Evolutionary conservation across 768 basidiomycete genomes (phyloP).

Genomic region (Lanmaoa pseudosensibilis): DNA sequence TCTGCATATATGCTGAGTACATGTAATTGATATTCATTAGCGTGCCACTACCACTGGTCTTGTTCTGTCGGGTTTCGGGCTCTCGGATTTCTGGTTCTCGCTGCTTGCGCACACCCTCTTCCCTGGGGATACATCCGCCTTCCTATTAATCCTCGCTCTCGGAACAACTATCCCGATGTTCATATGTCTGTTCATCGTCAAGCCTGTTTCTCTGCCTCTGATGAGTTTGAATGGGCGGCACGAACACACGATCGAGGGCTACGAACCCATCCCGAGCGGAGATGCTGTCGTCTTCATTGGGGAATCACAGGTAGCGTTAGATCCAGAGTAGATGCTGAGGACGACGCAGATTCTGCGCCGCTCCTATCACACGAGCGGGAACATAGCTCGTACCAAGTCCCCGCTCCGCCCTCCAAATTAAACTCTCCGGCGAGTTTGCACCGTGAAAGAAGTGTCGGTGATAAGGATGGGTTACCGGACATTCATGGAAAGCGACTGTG

Average conservation of each 20-base stretch:
- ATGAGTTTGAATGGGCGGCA: slow-evolving; percentile 29
- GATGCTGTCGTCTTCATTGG: slow-evolving; percentile 25
- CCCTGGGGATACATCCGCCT: slow-evolving; percentile 75
- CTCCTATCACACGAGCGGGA: slow-evolving; percentile 23
- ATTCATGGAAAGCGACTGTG: slow-evolving; percentile 55
- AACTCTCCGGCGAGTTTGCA: slow-evolving; percentile 15
- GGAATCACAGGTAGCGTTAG: slow-evolving; percentile 17
- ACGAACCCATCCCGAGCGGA: slow-evolving; percentile 18
- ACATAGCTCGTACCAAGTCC: slow-evolving; percentile 23
- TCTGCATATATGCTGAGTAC: background rate
- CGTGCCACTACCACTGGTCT: slow-evolving; percentile 77
- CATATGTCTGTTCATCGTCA: slow-evolving; percentile 71
- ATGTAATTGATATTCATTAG: slow-evolving; percentile 34
- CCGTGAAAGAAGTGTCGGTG: slow-evolving; percentile 16
- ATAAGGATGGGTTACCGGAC: no score
- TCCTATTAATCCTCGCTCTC: slow-evolving; percentile 71
- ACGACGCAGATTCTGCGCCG: slow-evolving; percentile 21
- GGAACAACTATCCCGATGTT: slow-evolving; percentile 82
- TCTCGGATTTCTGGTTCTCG: slow-evolving; percentile 90
- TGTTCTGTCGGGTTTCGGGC: slow-evolving; percentile 86
- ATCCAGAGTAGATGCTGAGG: slow-evolving; percentile 12
- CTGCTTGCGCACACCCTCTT: slow-evolving; percentile 69
- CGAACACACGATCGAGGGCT: no score
- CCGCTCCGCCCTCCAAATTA: slow-evolving; percentile 22
- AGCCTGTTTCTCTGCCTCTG: slow-evolving; percentile 60